These are phyloP conservation scores for Botrytis deweyae DNA, from an alignment of 2,329 filamentous ascomycete genomes.

Conservation along the genomic window DNA sequence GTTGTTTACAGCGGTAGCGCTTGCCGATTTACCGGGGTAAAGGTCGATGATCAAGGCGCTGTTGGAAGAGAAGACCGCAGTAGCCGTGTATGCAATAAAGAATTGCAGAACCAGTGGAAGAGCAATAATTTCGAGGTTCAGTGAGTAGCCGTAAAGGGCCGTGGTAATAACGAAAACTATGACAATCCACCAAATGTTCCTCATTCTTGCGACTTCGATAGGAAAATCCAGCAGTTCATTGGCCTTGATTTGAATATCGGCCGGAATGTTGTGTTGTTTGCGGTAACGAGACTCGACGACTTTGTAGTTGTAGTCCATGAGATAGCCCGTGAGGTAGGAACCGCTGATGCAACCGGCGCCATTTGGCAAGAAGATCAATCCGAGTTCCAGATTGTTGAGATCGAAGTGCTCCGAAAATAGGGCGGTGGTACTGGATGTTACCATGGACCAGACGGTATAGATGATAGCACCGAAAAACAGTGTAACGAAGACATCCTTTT, in stretches of 20 bases:
- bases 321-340: slow-evolving; percentile 42
- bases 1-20: slow-evolving; percentile 25
- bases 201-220: slow-evolving; percentile 42
- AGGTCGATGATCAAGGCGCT: slow-evolving; percentile 27
- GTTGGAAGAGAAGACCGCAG: slow-evolving; percentile 32
- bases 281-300: slow-evolving; percentile 34
- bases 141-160: slow-evolving; percentile 35
- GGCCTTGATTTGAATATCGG: slow-evolving; percentile 30
- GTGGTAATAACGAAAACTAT: slow-evolving; percentile 42
- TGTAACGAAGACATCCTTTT: slow-evolving; percentile 49
- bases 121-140: slow-evolving; percentile 2
- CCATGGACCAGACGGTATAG: slow-evolving; percentile 18
- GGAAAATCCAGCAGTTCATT: slow-evolving; percentile 44
- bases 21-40: slow-evolving; percentile 20
- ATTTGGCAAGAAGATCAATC: slow-evolving; percentile 29
- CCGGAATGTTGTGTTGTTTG: slow-evolving; percentile 35
- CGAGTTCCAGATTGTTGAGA: slow-evolving; percentile 44
- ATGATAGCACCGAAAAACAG: slow-evolving; percentile 31
- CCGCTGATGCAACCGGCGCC: slow-evolving; percentile 36
- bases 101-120: slow-evolving; percentile 28
- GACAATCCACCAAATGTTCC: slow-evolving; percentile 41
- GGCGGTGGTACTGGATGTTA: slow-evolving; percentile 41
- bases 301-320: slow-evolving; percentile 45
- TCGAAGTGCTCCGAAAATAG: slow-evolving; percentile 43
- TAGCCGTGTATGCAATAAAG: slow-evolving; percentile 32